Evolutionary conservation across 2,329 filamentous ascomycete genomes (phyloP).

Genomic region (Trichoderma sp.): DNA sequence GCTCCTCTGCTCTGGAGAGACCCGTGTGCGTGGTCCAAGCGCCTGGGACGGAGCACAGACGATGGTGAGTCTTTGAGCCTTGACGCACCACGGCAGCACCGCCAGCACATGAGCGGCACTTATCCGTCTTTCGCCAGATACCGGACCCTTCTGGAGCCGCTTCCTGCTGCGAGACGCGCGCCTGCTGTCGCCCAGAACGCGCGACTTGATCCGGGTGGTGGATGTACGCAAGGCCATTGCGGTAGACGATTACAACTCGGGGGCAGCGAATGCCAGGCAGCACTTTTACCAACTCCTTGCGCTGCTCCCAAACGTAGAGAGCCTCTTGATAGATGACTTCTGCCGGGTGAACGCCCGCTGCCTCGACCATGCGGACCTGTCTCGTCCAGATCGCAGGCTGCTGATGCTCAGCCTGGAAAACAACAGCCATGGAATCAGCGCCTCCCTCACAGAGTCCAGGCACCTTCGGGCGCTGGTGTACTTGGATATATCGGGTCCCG

Average conservation of each 20-base stretch:
- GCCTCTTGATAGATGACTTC: slow-evolving; percentile 53
- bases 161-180: slow-evolving; percentile 50
- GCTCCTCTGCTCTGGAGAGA: slow-evolving; percentile 57
- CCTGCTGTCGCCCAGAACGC: slow-evolving; percentile 43
- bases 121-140: slow-evolving; percentile 42
- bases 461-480: slow-evolving; percentile 51
- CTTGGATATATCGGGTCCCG: slow-evolving; percentile 55
- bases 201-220: slow-evolving; percentile 49
- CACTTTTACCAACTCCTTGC: slow-evolving; percentile 43
- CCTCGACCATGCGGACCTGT: slow-evolving; percentile 22
- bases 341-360: slow-evolving; percentile 48
- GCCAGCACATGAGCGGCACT: background rate
- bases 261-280: slow-evolving; percentile 42
- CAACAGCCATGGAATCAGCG: slow-evolving; percentile 46
- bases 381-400: background rate
- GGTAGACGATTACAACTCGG: slow-evolving; percentile 46
- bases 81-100: background rate
- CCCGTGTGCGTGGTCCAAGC: slow-evolving; percentile 46
- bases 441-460: slow-evolving; percentile 23
- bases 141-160: slow-evolving; percentile 49
- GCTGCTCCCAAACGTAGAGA: slow-evolving; percentile 49
- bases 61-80: slow-evolving; percentile 45
- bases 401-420: slow-evolving; percentile 51
- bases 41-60: slow-evolving; percentile 47
- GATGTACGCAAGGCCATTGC: slow-evolving; percentile 50